Conservation (phyloP, 2,329 filamentous ascomycete species). For the Neurospora sp. region DNA sequence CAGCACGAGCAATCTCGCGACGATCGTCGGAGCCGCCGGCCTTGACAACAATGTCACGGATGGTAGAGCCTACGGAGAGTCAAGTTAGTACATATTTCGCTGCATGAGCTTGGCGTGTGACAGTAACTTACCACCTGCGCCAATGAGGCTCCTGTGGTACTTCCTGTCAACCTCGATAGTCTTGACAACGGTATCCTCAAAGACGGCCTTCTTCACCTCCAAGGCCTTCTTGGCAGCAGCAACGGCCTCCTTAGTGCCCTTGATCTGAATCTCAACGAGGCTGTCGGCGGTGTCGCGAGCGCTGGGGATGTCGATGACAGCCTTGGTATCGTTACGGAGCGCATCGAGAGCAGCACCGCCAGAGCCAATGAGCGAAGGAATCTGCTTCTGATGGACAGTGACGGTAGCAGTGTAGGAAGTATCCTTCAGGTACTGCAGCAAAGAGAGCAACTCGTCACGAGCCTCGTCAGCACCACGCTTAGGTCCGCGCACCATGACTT, state of each 20-base stretch:
- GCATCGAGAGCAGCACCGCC: constrained; percentile 87
- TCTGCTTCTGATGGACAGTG: constrained; percentile 79
- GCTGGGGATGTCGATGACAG: constrained; percentile 84
- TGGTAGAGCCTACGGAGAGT: constrained; percentile 56
- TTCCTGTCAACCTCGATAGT: constrained; percentile 90
- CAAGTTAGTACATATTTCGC: constrained; percentile 26
- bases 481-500: constrained; percentile 83
- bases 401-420: constrained; percentile 74
- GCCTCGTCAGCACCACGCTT: constrained; percentile 89
- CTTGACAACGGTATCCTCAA: constrained; percentile 80
- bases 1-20: constrained; percentile 74
- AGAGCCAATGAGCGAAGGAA: constrained; percentile 88
- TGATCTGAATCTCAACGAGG: constrained; percentile 78
- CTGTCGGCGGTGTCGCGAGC: constrained; percentile 61
- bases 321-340: constrained; percentile 73
- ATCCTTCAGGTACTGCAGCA: constrained; percentile 84
- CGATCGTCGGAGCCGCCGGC: constrained; percentile 86
- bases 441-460: constrained; percentile 78
- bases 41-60: constrained; percentile 76
- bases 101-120: not conserved
- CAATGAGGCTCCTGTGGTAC: constrained; percentile 84
- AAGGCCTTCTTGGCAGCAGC: constrained; percentile 85
- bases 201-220: constrained; percentile 74
- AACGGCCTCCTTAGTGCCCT: constrained; percentile 86
- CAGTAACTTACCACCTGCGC: constrained; percentile 64